Percentiles rank a stretch among this genome's conserved stretches.
Evolutionary conservation across 2,329 filamentous ascomycete species (phyloP).

Genomic region (Neofusicoccum kwambonambiense): DNA sequence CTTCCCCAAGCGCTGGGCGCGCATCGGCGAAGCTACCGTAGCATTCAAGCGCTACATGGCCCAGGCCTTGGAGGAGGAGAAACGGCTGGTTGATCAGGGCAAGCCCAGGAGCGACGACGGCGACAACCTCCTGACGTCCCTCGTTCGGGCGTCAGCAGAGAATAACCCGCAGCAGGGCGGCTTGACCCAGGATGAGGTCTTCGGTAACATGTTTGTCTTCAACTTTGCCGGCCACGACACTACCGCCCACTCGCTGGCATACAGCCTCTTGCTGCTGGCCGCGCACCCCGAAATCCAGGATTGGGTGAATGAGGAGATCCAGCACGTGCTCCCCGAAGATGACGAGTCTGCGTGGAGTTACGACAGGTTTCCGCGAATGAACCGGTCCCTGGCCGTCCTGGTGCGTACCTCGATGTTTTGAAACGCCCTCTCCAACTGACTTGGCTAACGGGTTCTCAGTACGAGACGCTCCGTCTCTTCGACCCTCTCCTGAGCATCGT

Average conservation of each 20-base stretch:
- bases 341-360: conserved; percentile 34
- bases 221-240: conserved; percentile 55
- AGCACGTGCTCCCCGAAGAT: conserved; percentile 17
- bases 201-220: conserved; percentile 51
- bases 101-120: background rate
- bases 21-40: conserved; percentile 12
- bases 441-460: no score
- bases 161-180: background rate
- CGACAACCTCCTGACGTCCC: conserved; percentile 17
- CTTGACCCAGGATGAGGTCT: conserved; percentile 41
- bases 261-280: conserved; percentile 45
- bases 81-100: background rate
- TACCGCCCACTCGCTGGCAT: conserved; percentile 47
- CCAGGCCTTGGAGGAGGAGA: conserved; percentile 11
- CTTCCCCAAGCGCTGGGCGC: background rate
- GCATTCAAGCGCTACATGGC: conserved; percentile 21
- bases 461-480: no score
- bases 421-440: no score
- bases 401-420: conserved; percentile 6
- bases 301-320: conserved; percentile 46
- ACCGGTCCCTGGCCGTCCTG: conserved; percentile 39
- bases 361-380: conserved; percentile 41
- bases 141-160: background rate
- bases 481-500: no score
- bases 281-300: conserved; percentile 46